Percentiles rank a stretch among this genome's conserved stretches.
Evolutionary conservation across 345 rosid genomes (phyloP).

Genomic region (Cardamine occulta): DNA sequence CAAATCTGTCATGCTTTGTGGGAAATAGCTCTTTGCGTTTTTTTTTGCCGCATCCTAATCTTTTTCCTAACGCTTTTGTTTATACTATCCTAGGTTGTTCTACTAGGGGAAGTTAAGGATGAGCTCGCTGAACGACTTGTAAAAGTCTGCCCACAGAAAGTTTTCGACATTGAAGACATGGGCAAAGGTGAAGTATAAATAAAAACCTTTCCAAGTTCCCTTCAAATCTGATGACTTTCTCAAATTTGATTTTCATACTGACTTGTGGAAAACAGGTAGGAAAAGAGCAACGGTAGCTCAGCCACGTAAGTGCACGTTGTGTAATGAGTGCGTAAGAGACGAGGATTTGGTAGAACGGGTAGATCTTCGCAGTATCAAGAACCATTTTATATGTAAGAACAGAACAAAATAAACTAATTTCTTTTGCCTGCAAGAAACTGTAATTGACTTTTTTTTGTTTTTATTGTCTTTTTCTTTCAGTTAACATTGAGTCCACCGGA

Average conservation of each 20-base stretch:
- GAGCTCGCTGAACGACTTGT: conserved; percentile 69
- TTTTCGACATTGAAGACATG: conserved; percentile 93
- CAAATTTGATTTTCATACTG: neutral
- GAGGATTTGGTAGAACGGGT: conserved; percentile 51
- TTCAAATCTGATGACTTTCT: neutral
- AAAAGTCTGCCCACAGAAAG: conserved; percentile 69
- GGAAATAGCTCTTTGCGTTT: neutral
- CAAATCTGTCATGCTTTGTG: neutral
- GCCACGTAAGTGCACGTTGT: conserved; percentile 82
- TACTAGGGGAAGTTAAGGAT: conserved; percentile 60
- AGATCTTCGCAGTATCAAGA: conserved; percentile 64
- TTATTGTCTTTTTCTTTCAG: conserved; percentile 42
- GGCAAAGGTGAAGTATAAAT: conserved; percentile 61
- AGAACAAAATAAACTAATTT: neutral
- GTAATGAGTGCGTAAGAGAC: conserved; percentile 78
- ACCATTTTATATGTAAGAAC: conserved; percentile 91
- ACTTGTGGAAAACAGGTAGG: conserved; percentile 55
- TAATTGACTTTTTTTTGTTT: neutral
- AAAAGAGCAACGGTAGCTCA: conserved; percentile 76
- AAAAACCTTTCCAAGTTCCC: conserved; percentile 7
- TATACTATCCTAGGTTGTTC: conserved; percentile 56
- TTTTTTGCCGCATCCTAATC: neutral
- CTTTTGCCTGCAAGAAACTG: neutral
- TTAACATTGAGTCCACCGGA: conserved; percentile 90
- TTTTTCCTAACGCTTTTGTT: conserved; percentile 1